Evolutionary conservation across 2,329 filamentous ascomycete species (phyloP).

Genomic region (Aspergillus neoniger): DNA sequence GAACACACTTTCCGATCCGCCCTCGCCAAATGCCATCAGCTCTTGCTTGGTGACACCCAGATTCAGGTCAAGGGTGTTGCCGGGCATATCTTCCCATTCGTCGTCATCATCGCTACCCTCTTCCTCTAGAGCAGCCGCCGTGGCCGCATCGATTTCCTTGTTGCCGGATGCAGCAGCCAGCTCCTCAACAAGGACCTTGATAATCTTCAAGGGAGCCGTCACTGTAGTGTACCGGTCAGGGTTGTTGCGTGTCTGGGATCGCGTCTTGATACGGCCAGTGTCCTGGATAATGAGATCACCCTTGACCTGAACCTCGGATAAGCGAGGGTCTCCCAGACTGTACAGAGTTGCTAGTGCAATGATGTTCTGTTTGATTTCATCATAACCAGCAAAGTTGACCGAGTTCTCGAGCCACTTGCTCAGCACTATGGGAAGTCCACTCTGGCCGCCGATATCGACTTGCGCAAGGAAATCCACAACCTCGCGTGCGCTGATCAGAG

Average conservation of each 20-base stretch:
- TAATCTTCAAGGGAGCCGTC: conserved; percentile 85
- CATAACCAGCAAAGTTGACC: conserved; percentile 94
- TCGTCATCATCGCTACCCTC: conserved; percentile 70
- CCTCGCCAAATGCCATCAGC: conserved; percentile 72
- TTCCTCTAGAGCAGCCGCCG: conserved; percentile 60
- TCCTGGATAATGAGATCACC: conserved; percentile 83
- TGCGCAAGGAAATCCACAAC: conserved; percentile 89
- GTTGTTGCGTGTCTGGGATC: conserved; percentile 83
- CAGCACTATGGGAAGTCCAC: conserved; percentile 84
- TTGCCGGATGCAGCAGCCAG: conserved; percentile 75
- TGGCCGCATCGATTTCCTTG: conserved; percentile 55
- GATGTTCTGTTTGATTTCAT: conserved; percentile 95
- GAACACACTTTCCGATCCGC: conserved; percentile 51
- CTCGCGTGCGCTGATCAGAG: conserved; percentile 79
- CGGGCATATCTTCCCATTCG: conserved; percentile 85
- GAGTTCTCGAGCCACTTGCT: conserved; percentile 98
- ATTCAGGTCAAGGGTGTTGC: conserved; percentile 75
- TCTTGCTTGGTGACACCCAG: conserved; percentile 69
- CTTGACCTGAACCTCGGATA: conserved; percentile 80
- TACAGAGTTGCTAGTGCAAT: conserved; percentile 92
- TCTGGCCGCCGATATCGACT: conserved; percentile 73
- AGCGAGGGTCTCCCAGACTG: conserved; percentile 76
- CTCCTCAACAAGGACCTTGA: conserved; percentile 94
- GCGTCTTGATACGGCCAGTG: conserved; percentile 85
- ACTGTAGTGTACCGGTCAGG: conserved; percentile 89